Conservation (phyloP, 371 early-diverging fungal species). For the Rhizopus delemar region DNA sequence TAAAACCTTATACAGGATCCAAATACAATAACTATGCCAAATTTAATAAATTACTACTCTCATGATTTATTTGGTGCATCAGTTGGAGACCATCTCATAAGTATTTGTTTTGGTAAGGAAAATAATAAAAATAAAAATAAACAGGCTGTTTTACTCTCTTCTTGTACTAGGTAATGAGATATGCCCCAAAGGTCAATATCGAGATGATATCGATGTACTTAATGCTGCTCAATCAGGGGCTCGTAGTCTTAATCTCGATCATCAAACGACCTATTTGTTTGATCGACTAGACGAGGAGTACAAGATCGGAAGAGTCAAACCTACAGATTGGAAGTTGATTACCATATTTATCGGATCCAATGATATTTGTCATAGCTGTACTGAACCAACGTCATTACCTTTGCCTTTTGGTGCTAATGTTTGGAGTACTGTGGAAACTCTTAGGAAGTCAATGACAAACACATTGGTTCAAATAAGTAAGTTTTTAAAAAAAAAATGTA, state of each 20-base stretch:
- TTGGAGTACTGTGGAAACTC: conserved; percentile 38
- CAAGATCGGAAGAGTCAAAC: conserved; percentile 32
- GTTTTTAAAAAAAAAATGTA: background rate
- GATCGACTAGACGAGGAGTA: conserved; percentile 31
- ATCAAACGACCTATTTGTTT: conserved; percentile 46
- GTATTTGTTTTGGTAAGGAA: conserved; percentile 44
- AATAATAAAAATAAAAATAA: background rate
- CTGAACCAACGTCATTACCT: conserved; percentile 31
- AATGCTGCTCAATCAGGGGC: conserved; percentile 59
- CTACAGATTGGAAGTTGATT: conserved; percentile 63
- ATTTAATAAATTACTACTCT: conserved; percentile 45
- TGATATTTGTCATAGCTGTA: conserved; percentile 65
- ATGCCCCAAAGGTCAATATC: conserved; percentile 47
- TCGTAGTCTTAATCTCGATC: conserved; percentile 40
- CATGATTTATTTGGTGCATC: conserved; percentile 42
- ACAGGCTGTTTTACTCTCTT: background rate
- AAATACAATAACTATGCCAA: conserved; percentile 44
- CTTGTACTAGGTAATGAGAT: conserved; percentile 28
- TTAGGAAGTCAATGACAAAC: conserved; percentile 27
- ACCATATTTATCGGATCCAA: conserved; percentile 71
- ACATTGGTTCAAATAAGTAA: conserved; percentile 44
- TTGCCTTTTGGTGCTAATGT: conserved; percentile 30
- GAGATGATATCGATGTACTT: conserved; percentile 31
- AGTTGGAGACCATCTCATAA: conserved; percentile 42
- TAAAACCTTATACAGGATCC: conserved; percentile 31